Evolutionary conservation across 768 basidiomycete genomes (phyloP), one percentile per base, ranked within the genome.

Genomic region (Mrakia blollopis): DNA sequence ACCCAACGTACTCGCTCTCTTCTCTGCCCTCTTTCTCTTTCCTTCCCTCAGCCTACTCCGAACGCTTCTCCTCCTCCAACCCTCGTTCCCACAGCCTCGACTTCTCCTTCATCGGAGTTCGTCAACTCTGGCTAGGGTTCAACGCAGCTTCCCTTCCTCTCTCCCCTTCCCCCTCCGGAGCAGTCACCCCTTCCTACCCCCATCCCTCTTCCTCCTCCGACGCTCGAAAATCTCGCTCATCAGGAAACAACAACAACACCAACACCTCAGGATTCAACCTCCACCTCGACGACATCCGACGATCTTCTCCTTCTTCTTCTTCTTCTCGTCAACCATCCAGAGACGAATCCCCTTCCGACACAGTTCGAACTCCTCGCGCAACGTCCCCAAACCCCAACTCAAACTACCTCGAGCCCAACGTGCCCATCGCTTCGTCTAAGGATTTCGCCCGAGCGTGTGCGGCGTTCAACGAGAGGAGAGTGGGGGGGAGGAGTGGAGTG

Each of bases 91-190:
- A 63, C 61, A 35, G 52, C 23, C 35, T 63, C 39, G 72, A 61
- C 61, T 62, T 63, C 28, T 63, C 72, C 60, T 73, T 63, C 39
- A 23, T 39, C 30, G 61, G 60, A n/a, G 72, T 61, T 9, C 72
- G 60, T 10, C 35, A 62, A 39, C 52, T 61, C 60, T 57, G 62
- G 47, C 32, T 50, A 0, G 65, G 74, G 3, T 54, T 54, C 30
- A 60, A 62, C 54, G 30, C 52, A 32, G 37, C 44, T 37, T 47
- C 47, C 50, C 67, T 75, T 23, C 65, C 67, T 69, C 37, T 57
- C 32, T 69, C 35, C 32, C 61, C 25, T n/a, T 63, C 39, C 47
- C 41, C 28, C 10, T 16, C 63, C n/a, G 67, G 35, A 28, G 67
- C 37, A 3, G 67, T 11, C 41, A 69, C 67, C 39, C 41, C 41